Evolutionary conservation across 768 basidiomycete genomes (phyloP), one percentile per base, ranked within the genome.

Genomic region (Leccinum uliginosum): DNA sequence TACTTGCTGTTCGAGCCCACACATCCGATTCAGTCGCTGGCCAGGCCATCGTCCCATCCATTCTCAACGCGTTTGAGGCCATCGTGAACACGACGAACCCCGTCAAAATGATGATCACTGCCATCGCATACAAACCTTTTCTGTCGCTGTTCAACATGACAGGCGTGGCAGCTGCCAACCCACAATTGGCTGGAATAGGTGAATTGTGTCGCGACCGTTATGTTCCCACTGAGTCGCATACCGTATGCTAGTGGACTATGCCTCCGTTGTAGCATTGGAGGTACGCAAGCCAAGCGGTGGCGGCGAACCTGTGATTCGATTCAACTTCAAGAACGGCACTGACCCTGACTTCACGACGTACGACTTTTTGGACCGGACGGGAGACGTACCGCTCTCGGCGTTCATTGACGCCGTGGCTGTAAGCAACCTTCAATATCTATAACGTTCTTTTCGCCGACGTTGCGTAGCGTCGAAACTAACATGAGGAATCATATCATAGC

Each of bases 101-200:
- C 0, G 62, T 84, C 55, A 84, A 85, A 66, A 65, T 92, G 43
- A 69, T 76, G 24, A 81, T 86, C 60, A 75, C 81, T 30, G 83
- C 82, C 10, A 76, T 85, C 51, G 78, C 87, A 0, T 91, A 91
- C 76, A 90, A 91, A 69, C 89, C 89, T 0, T 87, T 91, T 74
- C 57, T 89, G 30, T 85, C 85, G 9, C 69, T 91, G 46, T 91
- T 91, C 76, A 87, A 88, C 70, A 84, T 91, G 82, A 88, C 86
- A 0, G 78, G 81, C 2, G 77, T 80, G 24, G 78, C 79, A 10
- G 66, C 76, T 17, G 71, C 74, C 46, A 76, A 80, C 54, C 79
- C 82, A 0, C 64, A 81, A 59, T 76, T 88, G 3, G 79, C 83
- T 34, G 80, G 80, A 12, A 80, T 89, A 59, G 84, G 86, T 85